These are phyloP conservation scores for Tympanopsis confertula DNA, from an alignment of 2,329 filamentous ascomycete genomes.

Conservation along the genomic window DNA sequence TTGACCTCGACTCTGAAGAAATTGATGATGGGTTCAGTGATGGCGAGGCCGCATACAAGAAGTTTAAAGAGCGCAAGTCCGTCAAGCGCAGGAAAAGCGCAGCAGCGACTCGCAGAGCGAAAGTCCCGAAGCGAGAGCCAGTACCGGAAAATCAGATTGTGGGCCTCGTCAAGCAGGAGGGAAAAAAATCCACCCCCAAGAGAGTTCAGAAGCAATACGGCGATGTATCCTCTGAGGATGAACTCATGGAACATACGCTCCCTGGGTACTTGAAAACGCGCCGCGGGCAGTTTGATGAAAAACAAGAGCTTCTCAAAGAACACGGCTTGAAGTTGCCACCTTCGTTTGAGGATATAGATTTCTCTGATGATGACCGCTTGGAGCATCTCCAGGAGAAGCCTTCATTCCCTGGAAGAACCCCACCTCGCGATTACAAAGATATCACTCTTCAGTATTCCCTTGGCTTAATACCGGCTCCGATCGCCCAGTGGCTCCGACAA, in stretches of 20 bases:
- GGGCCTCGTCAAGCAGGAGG: background rate
- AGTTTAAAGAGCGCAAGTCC: background rate
- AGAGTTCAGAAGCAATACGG: conserved; percentile 9
- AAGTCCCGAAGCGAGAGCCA: no score
- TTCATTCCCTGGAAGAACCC: conserved; percentile 50
- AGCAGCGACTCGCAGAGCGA: background rate
- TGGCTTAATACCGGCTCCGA: conserved; percentile 74
- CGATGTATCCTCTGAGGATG: conserved; percentile 23
- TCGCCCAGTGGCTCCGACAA: conserved; percentile 82
- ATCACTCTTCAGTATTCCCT: conserved; percentile 64
- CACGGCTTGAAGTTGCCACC: conserved; percentile 69
- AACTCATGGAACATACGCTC: conserved; percentile 41
- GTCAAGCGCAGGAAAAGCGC: background rate
- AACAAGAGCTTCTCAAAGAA: conserved; percentile 45
- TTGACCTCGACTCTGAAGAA: background rate
- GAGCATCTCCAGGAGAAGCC: conserved; percentile 59
- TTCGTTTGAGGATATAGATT: conserved; percentile 61
- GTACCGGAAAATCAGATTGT: background rate
- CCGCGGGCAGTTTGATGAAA: conserved; percentile 56
- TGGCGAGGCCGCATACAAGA: background rate
- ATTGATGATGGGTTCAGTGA: background rate
- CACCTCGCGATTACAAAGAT: conserved; percentile 61
- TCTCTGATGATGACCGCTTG: conserved; percentile 58
- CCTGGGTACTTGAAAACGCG: conserved; percentile 65
- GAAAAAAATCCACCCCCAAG: background rate